These are phyloP conservation scores for Colletotrichum trifolii DNA, from an alignment of 2,329 filamentous ascomycete genomes.

Conservation along the genomic window DNA sequence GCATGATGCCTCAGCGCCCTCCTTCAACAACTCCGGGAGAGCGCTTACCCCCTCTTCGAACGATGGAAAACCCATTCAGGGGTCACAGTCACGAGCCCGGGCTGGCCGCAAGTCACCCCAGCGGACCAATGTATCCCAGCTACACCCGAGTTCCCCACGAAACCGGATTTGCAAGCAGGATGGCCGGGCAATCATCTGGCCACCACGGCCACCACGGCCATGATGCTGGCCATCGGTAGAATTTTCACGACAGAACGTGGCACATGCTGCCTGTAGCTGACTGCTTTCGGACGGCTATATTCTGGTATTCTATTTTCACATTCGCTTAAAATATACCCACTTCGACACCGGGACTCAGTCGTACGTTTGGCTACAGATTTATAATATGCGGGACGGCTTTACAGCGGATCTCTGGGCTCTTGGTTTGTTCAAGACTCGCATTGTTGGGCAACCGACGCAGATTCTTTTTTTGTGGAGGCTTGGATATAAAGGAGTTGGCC, in stretches of 20 bases:
- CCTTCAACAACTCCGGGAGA: constrained; percentile 52
- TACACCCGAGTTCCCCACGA: constrained; percentile 37
- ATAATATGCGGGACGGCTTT: constrained; percentile 24
- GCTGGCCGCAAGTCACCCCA: constrained; percentile 3
- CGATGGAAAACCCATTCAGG: constrained; percentile 51
- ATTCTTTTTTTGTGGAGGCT: constrained; percentile 5
- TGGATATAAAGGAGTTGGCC: constrained; percentile 15
- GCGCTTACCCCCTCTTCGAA: constrained; percentile 60
- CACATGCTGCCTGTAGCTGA: neutral
- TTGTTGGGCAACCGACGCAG: constrained; percentile 36
- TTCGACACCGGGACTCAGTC: constrained; percentile 23
- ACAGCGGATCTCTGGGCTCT: constrained; percentile 20
- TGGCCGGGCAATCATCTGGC: constrained; percentile 16
- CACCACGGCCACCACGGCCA: constrained; percentile 26
- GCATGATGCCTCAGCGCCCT: constrained; percentile 49
- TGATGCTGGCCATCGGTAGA: constrained; percentile 27
- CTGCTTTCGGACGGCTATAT: neutral
- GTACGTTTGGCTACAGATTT: constrained; percentile 26
- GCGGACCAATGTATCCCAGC: constrained; percentile 30
- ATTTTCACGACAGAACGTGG: constrained; percentile 22
- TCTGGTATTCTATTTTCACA: constrained; percentile 11
- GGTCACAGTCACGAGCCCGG: constrained; percentile 14
- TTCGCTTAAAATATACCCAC: constrained; percentile 30
- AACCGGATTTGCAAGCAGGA: constrained; percentile 35
- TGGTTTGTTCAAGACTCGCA: constrained; percentile 33